phyloP scores from a whole-genome alignment of 768 basidiomycete genomes.

The Rhodotorula babjevae region DNA sequence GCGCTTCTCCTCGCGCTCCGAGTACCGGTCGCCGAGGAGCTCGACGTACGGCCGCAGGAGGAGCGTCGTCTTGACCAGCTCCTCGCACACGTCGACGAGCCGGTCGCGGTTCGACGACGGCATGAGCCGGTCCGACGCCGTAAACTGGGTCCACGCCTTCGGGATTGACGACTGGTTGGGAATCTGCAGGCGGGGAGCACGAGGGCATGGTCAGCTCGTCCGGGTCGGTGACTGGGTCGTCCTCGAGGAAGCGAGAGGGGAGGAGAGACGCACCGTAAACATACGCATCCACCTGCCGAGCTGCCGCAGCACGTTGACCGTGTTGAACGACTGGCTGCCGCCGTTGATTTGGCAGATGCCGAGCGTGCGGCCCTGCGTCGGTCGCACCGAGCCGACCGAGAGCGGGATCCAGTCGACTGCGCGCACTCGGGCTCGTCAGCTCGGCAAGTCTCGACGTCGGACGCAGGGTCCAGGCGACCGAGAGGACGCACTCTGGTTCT shows the following conservation, averaged over 20 bases:
- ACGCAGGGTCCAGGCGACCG: too few species aligned
- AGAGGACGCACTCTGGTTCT: conserved; percentile 47
- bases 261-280: conserved; percentile 35
- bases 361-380: conserved; percentile 47
- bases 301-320: conserved; percentile 45
- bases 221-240: not conserved
- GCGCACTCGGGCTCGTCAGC: not conserved
- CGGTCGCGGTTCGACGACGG: conserved; percentile 47
- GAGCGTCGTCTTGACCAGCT: conserved; percentile 45
- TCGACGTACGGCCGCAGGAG: conserved; percentile 43
- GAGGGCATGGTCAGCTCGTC: not conserved
- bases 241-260: too few species aligned
- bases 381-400: conserved; percentile 45
- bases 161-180: conserved; percentile 46
- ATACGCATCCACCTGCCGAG: conserved; percentile 49
- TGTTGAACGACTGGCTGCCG: conserved; percentile 46
- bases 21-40: conserved; percentile 44
- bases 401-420: conserved; percentile 49
- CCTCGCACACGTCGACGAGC: conserved; percentile 48
- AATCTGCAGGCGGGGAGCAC: conserved; percentile 10
- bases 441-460: too few species aligned
- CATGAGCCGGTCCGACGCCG: conserved; percentile 42
- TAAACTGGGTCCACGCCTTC: conserved; percentile 46
- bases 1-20: conserved; percentile 44
- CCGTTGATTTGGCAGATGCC: conserved; percentile 46